A percentile compares a stretch with the other conserved stretches of the same genome.
Conservation (phyloP, 139 green algal species). For the Zygnema circumcarinatum region DNA sequence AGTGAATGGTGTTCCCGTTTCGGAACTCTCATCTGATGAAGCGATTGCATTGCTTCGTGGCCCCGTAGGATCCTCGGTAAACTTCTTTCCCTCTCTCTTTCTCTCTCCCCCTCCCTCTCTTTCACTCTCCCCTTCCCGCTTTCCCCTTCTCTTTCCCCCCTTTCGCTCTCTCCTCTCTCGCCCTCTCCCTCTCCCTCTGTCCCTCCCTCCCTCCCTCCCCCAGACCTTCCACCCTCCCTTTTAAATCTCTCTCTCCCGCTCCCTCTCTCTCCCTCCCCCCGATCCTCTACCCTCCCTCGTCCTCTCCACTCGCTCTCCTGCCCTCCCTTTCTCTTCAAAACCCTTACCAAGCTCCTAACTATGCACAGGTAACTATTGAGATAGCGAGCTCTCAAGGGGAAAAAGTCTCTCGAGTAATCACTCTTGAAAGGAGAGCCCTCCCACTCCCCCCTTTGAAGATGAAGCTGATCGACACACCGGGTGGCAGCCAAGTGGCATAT, state of each 20-base stretch:
- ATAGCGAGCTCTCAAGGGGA: not conserved
- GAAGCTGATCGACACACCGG: not conserved
- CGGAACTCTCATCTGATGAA: no score
- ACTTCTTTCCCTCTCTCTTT: slow-evolving; percentile 2
- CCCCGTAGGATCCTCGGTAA: no score
- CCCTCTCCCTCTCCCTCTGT: not conserved
- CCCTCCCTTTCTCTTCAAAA: no score
- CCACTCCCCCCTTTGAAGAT: slow-evolving; percentile 43
- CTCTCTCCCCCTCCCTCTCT: slow-evolving; percentile 19
- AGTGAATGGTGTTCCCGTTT: no score
- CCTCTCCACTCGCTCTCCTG: not conserved
- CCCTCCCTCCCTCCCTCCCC: not conserved
- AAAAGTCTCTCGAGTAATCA: not conserved
- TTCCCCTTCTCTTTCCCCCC: not conserved
- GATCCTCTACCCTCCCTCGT: not conserved
- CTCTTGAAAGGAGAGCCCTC: slow-evolving; percentile 46
- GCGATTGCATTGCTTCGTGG: no score
- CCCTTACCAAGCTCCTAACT: not conserved
- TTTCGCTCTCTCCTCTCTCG: not conserved
- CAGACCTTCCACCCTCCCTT: not conserved
- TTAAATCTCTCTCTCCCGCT: not conserved
- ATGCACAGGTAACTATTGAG: slow-evolving; percentile 20
- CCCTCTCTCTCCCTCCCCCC: not conserved
- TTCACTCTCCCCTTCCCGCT: not conserved
- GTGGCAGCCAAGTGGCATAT: slow-evolving; percentile 42